Conservation (phyloP, 176 grass and related monocot species). For the Eremochloa ophiuroides region DNA sequence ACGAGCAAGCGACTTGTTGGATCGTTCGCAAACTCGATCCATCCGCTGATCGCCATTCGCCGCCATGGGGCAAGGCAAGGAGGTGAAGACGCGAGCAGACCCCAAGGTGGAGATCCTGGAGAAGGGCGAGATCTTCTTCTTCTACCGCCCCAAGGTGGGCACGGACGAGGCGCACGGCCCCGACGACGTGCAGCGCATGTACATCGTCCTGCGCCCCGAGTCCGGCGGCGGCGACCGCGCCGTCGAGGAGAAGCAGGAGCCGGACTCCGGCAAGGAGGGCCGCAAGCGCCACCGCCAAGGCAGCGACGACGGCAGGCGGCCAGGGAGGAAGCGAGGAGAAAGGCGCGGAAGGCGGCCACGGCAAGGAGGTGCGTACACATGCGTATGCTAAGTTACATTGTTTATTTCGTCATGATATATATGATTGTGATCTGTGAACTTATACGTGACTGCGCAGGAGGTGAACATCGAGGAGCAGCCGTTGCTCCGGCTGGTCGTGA, state of each 20-base stretch:
- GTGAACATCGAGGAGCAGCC: conserved; percentile 61
- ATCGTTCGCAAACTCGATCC: neutral
- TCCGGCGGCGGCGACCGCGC: conserved; percentile 11
- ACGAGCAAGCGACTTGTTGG: neutral
- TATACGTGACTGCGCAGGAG: conserved; percentile 33
- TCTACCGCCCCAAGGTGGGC: conserved; percentile 86
- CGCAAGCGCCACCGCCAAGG: neutral
- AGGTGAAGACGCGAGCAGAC: conserved; percentile 66
- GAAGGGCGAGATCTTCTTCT: conserved; percentile 92
- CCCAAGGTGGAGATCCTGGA: conserved; percentile 69
- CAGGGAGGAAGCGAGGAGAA: neutral
- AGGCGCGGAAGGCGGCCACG: conserved; percentile 54
- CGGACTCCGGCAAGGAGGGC: conserved; percentile 69
- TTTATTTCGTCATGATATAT: too few species aligned
- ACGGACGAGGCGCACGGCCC: conserved; percentile 55
- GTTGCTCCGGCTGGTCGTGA: conserved; percentile 59
- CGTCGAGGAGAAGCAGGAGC: conserved; percentile 73
- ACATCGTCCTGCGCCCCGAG: conserved; percentile 72
- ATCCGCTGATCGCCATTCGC: neutral
- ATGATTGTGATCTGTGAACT: too few species aligned
- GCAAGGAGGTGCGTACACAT: conserved; percentile 11
- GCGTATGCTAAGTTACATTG: neutral
- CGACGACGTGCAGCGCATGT: conserved; percentile 73
- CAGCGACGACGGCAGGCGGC: neutral
- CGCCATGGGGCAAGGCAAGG: conserved; percentile 65